These are phyloP conservation scores for Agaricus bisporus DNA, from an alignment of 768 basidiomycete species.

Conservation along the genomic window DNA sequence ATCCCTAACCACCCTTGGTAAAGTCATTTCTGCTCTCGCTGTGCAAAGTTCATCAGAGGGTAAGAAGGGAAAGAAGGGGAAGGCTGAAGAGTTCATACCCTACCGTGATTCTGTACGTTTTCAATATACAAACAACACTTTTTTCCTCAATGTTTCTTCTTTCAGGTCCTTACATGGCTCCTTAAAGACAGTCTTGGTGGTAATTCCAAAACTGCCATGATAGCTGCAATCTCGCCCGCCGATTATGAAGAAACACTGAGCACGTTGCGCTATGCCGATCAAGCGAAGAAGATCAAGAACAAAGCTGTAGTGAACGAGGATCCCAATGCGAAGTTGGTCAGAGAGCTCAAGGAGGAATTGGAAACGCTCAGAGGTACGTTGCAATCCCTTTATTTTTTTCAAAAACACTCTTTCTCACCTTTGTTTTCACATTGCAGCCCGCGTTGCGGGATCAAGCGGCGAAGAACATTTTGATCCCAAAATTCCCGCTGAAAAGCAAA, in stretches of 20 bases:
- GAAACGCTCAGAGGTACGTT: conserved; percentile 77
- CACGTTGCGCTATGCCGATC: conserved; percentile 96
- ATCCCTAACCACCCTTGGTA: conserved; percentile 94
- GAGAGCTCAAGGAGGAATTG: conserved; percentile 97
- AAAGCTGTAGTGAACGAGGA: conserved; percentile 99
- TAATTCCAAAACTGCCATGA: conserved; percentile 98
- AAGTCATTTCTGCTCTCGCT: conserved; percentile 92
- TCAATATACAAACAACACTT: conserved; percentile 7
- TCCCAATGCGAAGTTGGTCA: conserved; percentile 97
- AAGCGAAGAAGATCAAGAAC: conserved; percentile 99
- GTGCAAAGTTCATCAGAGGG: conserved; percentile 55
- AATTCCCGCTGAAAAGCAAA: conserved; percentile 91
- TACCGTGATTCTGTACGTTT: conserved; percentile 89
- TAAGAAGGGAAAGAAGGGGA: conserved; percentile 87
- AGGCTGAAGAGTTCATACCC: conserved; percentile 89
- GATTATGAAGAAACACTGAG: conserved; percentile 98
- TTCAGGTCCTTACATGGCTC: conserved; percentile 94
- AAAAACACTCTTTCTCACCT: not conserved
- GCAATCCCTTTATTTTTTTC: not conserved
- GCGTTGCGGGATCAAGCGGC: conserved; percentile 60
- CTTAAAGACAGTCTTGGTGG: conserved; percentile 97
- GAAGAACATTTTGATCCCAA: conserved; percentile 83
- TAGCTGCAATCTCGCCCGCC: conserved; percentile 97
- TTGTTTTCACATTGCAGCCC: conserved; percentile 36
- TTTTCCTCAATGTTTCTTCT: not conserved